Base-by-base conservation (phyloP, 176 grass and related monocot species). In the Rhynchospora breviuscula region DNA sequence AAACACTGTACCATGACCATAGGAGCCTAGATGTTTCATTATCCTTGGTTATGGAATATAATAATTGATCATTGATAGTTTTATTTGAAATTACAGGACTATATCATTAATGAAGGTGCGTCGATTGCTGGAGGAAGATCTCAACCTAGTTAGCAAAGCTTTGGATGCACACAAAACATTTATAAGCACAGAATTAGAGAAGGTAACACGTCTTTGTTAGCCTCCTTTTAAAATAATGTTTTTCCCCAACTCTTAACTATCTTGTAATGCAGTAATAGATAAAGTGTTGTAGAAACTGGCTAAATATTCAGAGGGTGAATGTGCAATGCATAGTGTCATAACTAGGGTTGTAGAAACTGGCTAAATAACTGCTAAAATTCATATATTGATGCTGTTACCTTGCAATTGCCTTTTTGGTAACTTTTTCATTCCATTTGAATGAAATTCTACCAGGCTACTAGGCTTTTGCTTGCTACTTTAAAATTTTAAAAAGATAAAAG, bases 71-170 rank as follows among this genome's bases (percentile, higher is more conserved):
- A 31, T 46, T 57, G 29, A 31, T 57, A 17, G 7, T 57, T 57
- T 33, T 78, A 66, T 9, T 67, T 68, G n/a, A 18, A 82, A 7
- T 82, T 93, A 85, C 89, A 99, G 96, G 78, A 88, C 64, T 87
- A 87, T 99, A 95, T 88, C 82, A 83, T 83, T 93, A 86, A 81
- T 83, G 90, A 87, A 89, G 86, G 90, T 99, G 89, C 92, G 96
- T 11, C 89, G 93, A 46, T 86, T 90, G 47, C 90, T 99, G 86
- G 96, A 99, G 84, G 87, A 95, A 88, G 96, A 95, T 82, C 88
- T 99, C 80, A 91, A 93, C 62, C 89, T 99, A 71, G 47, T 56
- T 52, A 91, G 84, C 51, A 99, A 95, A 90, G 76, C 93, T 84
- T 90, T 99, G 82, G 93, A 99, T 89, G 62, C 76, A 60, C 86